Conservation (phyloP, 2,329 filamentous ascomycete genomes). For the Zymoseptoria passerinii region DNA sequence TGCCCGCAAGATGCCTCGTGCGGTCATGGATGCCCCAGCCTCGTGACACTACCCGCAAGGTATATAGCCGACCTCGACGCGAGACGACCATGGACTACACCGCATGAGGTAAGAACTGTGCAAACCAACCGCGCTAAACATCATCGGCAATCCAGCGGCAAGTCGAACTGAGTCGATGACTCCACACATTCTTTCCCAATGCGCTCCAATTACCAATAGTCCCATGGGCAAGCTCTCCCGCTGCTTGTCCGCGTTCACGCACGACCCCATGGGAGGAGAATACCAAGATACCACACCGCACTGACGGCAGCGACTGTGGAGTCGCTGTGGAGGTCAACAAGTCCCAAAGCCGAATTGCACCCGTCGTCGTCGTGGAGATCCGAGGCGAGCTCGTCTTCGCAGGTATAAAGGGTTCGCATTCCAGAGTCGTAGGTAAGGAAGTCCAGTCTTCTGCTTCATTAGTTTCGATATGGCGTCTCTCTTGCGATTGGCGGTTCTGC, state of each 20-base stretch:
- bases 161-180: background rate
- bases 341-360: background rate
- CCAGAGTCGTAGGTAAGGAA: background rate
- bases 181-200: background rate
- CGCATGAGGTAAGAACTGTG: background rate
- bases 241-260: background rate
- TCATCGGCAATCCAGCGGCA: background rate
- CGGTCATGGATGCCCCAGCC: background rate
- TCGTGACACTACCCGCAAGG: background rate
- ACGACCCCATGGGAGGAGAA: background rate
- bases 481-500: constrained; percentile 4
- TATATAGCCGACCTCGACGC: background rate
- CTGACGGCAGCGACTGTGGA: background rate
- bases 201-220: background rate
- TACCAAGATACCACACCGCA: background rate
- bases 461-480: constrained; percentile 8
- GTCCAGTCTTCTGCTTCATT: background rate
- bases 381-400: background rate
- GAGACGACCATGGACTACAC: background rate
- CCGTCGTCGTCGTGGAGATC: background rate
- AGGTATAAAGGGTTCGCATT: background rate
- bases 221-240: background rate
- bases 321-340: background rate
- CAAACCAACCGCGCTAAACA: background rate
- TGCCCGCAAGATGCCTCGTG: background rate